phyloP scores from a whole-genome alignment of 768 basidiomycete species.

The Suillus luteus region DNA sequence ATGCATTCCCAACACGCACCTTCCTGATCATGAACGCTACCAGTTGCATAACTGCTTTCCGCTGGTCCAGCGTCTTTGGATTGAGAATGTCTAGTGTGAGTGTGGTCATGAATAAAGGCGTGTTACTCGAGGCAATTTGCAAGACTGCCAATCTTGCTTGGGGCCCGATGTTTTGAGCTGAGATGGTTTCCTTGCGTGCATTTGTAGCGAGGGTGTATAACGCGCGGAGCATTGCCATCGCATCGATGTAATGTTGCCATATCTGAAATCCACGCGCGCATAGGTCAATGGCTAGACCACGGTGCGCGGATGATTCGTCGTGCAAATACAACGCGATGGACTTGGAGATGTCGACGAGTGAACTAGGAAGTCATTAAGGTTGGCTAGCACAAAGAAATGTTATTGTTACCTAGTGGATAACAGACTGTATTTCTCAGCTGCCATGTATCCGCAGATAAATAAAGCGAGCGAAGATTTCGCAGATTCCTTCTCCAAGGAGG shows the following conservation, averaged over 20 bases:
- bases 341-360: slow-evolving; percentile 81
- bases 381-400: background rate
- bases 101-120: slow-evolving; percentile 92
- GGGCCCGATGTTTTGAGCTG: slow-evolving; percentile 64
- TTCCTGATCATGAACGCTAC: slow-evolving; percentile 93
- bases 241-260: slow-evolving; percentile 93
- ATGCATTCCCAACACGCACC: slow-evolving; percentile 38
- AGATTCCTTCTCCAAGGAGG: slow-evolving; percentile 60
- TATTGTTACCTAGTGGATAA: slow-evolving; percentile 65
- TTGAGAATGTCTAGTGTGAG: slow-evolving; percentile 87
- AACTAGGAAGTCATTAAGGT: slow-evolving; percentile 42
- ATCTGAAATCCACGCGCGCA: slow-evolving; percentile 90
- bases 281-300: slow-evolving; percentile 81
- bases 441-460: slow-evolving; percentile 81
- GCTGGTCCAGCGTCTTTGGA: slow-evolving; percentile 70
- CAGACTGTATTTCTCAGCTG: slow-evolving; percentile 75
- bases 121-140: slow-evolving; percentile 80
- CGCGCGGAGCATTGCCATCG: slow-evolving; percentile 83
- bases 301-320: slow-evolving; percentile 65
- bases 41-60: slow-evolving; percentile 89
- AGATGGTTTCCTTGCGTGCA: slow-evolving; percentile 67
- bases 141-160: slow-evolving; percentile 85
- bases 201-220: slow-evolving; percentile 81
- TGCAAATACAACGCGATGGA: slow-evolving; percentile 80
- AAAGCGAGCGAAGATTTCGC: slow-evolving; percentile 66